Evolutionary conservation across 2,329 filamentous ascomycete genomes (phyloP), one percentile per base, ranked within the genome.

Genomic region (Bretziella fagacearum): DNA sequence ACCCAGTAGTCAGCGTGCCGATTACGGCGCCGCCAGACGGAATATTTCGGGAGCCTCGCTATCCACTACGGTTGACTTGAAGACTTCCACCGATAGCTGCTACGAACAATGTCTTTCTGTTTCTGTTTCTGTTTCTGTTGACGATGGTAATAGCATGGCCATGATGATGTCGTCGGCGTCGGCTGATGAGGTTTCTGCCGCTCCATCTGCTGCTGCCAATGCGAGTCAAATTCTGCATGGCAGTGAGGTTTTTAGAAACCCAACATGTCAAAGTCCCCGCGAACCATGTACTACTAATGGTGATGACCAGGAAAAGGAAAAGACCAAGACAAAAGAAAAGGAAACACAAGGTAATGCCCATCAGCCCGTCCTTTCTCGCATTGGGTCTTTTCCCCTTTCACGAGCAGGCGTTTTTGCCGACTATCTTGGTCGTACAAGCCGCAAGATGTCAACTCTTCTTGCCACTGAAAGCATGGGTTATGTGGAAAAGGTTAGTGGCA

Each of bases 391-490:
- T 58, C 85, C 86, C 1, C 64, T 94, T 3, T 84, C 93, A 60
- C 77, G 84, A 51, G 89, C 86, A 1, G 82, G 83, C 7, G 79
- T 80, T 1, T 73, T 94, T 58, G 85, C 86, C 6, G 84, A 79
- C 40, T 94, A 86, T 58, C 67, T 95, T 44, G 84, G 82, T 57
- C 80, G 72, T 48, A 77, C 82, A 18, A 81, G 85, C 18, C 82
- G 83, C 54, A 77, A 77, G 27, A 84, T 96, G 77, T 84, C 84
- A 51, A 84, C 70, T 23, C 65, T 93, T 6, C 65, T 96, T 39
- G 84, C 89, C 5, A 84, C 81, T 0, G 87, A 95, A 60, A 93
- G 89, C 0, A 93, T 94, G 79, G 86, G 85, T 1, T 96, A 96
- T 58, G 81, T 94, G 26, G 87, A 93, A 58, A 96, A 95, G 61